A percentile compares a stretch with the other conserved stretches of the same genome.
Conservation (phyloP, 768 basidiomycete genomes). For the Rhodotorula graminis region DNA sequence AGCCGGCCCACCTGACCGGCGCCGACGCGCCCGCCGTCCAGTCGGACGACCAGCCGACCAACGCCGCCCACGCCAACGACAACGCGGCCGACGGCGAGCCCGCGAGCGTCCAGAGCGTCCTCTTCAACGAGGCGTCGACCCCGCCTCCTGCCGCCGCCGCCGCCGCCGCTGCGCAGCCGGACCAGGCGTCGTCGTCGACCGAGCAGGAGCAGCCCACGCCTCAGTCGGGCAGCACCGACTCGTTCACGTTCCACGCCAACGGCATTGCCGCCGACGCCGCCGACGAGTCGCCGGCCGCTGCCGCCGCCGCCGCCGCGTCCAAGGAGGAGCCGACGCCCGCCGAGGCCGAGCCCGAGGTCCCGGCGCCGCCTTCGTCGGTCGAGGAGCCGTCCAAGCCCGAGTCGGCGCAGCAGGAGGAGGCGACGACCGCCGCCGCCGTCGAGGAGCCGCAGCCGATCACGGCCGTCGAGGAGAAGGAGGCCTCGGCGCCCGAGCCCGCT, state of each 20-base stretch:
- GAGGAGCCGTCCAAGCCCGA: not conserved
- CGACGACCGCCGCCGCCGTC: not conserved
- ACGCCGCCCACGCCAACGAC: too few relatives aligned
- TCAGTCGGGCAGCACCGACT: not conserved
- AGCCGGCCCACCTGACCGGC: conserved; percentile 18
- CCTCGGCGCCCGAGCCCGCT: not conserved
- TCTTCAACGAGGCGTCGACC: conserved; percentile 12
- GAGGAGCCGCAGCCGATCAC: not conserved
- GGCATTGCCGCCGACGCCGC: not conserved
- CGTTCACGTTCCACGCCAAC: conserved; percentile 21
- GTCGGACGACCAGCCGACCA: not conserved
- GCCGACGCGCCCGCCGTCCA: not conserved
- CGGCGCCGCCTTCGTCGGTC: not conserved
- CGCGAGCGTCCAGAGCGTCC: conserved; percentile 16
- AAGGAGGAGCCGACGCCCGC: conserved; percentile 1
- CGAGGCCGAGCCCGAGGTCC: not conserved
- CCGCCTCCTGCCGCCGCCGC: not conserved
- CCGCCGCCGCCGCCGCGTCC: not conserved
- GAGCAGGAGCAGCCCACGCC: not conserved
- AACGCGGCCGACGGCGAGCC: conserved; percentile 5
- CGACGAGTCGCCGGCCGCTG: not conserved
- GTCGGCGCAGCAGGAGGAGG: not conserved
- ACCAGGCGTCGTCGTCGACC: not conserved
- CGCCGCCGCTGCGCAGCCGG: not conserved
- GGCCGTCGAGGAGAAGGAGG: conserved; percentile 5